phyloP scores from a whole-genome alignment of 192 early-diverging fungal species.

The Podila verticillata region DNA sequence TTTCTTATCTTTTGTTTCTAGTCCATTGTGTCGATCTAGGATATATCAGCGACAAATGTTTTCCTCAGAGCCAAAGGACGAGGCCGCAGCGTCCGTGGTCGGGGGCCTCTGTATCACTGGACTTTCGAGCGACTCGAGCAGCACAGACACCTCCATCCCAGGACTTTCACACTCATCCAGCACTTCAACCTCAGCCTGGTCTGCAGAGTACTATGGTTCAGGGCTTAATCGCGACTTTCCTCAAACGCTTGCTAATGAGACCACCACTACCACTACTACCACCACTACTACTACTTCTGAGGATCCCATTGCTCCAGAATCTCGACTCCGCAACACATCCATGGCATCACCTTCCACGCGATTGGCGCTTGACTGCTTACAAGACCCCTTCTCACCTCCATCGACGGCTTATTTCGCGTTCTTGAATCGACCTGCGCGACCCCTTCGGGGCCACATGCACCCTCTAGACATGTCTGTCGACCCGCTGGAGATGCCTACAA shows the following conservation, averaged over 20 bases:
- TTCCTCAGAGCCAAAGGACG: conserved; percentile 19
- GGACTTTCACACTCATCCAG: conserved; percentile 25
- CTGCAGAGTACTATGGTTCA: conserved; percentile 36
- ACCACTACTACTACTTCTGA: background rate
- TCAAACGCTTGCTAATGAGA: background rate
- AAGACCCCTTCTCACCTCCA: conserved; percentile 40
- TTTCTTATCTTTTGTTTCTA: background rate
- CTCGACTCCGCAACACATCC: background rate
- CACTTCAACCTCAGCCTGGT: conserved; percentile 25
- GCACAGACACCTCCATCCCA: background rate
- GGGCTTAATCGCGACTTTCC: background rate
- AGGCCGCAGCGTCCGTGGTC: background rate
- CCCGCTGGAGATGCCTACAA: conserved; percentile 26
- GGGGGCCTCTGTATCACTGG: conserved; percentile 29
- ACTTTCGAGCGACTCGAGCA: conserved; percentile 9
- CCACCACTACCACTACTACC: background rate
- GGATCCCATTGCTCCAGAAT: background rate
- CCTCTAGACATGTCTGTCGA: conserved; percentile 36
- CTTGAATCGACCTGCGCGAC: conserved; percentile 29
- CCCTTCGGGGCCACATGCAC: conserved; percentile 26
- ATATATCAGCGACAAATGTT: conserved; percentile 49
- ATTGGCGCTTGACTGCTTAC: conserved; percentile 20
- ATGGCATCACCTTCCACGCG: background rate
- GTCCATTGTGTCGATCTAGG: conserved; percentile 38
- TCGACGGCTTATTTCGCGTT: conserved; percentile 45